A percentile compares a stretch with the other conserved stretches of the same genome.
phyloP scores from a whole-genome alignment of 768 basidiomycete species.

The Mycena filopes region DNA sequence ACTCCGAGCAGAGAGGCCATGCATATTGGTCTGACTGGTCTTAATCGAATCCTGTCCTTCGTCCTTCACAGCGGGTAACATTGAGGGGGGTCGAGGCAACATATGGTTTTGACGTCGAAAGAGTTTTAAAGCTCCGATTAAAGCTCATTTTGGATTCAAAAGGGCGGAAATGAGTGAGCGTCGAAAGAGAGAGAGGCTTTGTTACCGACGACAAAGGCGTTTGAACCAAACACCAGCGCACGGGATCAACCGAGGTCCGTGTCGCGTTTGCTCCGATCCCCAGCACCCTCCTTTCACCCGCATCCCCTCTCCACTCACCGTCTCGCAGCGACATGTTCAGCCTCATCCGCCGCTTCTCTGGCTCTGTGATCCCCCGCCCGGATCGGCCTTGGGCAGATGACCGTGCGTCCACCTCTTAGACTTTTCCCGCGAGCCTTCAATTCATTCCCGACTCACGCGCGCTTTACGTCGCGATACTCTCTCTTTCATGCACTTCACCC shows the following conservation, averaged over 20 bases:
- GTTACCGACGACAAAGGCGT: too few relatives aligned
- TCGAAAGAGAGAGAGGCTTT: too few relatives aligned
- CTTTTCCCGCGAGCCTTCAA: constrained; percentile 21
- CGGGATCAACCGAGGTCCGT: constrained; percentile 19
- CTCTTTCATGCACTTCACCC: constrained; percentile 14
- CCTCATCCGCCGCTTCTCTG: constrained; percentile 76
- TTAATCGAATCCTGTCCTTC: too few relatives aligned
- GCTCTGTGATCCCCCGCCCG: constrained; percentile 73
- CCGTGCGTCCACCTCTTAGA: constrained; percentile 59
- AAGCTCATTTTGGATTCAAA: too few relatives aligned
- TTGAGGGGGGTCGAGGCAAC: too few relatives aligned
- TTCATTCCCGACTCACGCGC: constrained; percentile 40
- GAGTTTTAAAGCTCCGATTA: too few relatives aligned
- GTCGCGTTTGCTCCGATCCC: background rate
- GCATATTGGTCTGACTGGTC: too few relatives aligned
- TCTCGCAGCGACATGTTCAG: constrained; percentile 62
- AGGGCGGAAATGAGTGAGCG: too few relatives aligned
- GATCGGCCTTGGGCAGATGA: constrained; percentile 85
- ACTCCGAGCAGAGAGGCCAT: too few relatives aligned
- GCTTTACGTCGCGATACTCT: constrained; percentile 26
- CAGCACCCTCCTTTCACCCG: background rate
- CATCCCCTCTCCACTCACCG: constrained; percentile 6
- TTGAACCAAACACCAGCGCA: background rate
- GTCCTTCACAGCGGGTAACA: too few relatives aligned
- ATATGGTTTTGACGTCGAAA: too few relatives aligned